A percentile compares a stretch with the other conserved stretches of the same genome.
These are phyloP conservation scores for Mikania micrantha DNA, from an alignment of 129 eudicot genomes.

Conservation along the genomic window DNA sequence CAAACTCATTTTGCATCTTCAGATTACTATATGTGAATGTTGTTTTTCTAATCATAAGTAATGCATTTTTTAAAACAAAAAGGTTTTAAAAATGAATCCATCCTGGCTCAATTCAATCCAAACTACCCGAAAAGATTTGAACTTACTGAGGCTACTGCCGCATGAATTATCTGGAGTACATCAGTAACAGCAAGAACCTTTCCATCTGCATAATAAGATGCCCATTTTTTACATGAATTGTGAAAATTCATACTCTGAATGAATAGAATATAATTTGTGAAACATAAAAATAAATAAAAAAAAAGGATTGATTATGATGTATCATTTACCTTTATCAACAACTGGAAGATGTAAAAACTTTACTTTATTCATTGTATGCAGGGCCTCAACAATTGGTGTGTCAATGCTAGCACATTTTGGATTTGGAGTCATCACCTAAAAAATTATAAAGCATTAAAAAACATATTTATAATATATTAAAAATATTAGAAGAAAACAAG, in stretches of 20 bases:
- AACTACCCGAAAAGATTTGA: neutral
- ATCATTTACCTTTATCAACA: slow-evolving; percentile 67
- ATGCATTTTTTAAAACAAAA: neutral
- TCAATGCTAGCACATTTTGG: slow-evolving; percentile 87
- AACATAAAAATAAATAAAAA: neutral
- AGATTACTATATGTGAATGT: neutral
- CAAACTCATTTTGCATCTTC: neutral
- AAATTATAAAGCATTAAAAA: neutral
- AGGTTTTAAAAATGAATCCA: neutral
- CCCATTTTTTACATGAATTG: neutral
- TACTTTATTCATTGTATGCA: slow-evolving; percentile 92
- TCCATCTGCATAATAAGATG: slow-evolving; percentile 52
- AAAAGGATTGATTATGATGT: neutral
- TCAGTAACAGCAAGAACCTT: slow-evolving; percentile 66
- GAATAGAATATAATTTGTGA: neutral
- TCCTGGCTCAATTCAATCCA: neutral
- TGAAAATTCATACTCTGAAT: neutral
- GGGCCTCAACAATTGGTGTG: slow-evolving; percentile 91
- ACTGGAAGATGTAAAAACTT: slow-evolving; percentile 92
- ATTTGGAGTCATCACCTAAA: slow-evolving; percentile 94
- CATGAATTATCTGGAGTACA: slow-evolving; percentile 86
- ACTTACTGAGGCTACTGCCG: slow-evolving; percentile 95
- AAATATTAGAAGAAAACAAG: neutral
- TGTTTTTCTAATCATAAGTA: neutral
- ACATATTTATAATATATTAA: neutral